Evolutionary conservation across 208 protist genomes (phyloP).

Genomic region (Acanthamoeba healyi): DNA sequence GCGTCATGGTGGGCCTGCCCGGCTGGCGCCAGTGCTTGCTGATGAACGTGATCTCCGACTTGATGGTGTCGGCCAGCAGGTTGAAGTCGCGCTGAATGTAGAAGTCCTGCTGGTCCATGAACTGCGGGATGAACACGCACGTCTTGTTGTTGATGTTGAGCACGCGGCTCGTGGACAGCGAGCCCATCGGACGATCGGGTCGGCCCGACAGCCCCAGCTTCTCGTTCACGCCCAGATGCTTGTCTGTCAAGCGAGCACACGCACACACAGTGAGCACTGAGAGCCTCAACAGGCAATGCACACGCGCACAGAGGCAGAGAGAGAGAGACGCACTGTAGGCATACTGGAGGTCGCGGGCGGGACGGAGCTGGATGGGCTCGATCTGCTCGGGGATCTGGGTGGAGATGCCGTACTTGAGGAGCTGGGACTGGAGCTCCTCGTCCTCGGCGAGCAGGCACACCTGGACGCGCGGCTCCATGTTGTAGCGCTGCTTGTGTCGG

Average conservation of each 20-base stretch:
- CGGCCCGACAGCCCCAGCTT: conserved; percentile 74
- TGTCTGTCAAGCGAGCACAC: not conserved
- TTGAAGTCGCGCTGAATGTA: conserved; percentile 75
- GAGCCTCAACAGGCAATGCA: no score
- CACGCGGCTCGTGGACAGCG: conserved; percentile 71
- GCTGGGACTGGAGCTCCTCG: conserved; percentile 76
- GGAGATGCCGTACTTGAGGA: conserved; percentile 79
- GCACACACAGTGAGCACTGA: no score
- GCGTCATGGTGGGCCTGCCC: conserved; percentile 61
- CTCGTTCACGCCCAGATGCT: conserved; percentile 71
- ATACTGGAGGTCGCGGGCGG: conserved; percentile 66
- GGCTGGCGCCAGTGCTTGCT: conserved; percentile 76
- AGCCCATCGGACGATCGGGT: conserved; percentile 67
- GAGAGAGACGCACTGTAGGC: conserved; percentile 42
- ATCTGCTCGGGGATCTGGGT: conserved; percentile 76
- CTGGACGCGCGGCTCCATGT: conserved; percentile 62
- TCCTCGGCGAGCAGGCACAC: conserved; percentile 77
- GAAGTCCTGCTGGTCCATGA: conserved; percentile 80
- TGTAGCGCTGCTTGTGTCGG: not conserved
- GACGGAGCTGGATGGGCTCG: conserved; percentile 74
- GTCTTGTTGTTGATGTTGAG: conserved; percentile 70
- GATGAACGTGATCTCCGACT: conserved; percentile 74
- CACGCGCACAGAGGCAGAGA: no score
- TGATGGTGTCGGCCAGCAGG: conserved; percentile 79
- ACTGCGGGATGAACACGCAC: conserved; percentile 78